Evolutionary conservation across 805 yeast species (phyloP).

Genomic region (Zygotorulaspora sp.): DNA sequence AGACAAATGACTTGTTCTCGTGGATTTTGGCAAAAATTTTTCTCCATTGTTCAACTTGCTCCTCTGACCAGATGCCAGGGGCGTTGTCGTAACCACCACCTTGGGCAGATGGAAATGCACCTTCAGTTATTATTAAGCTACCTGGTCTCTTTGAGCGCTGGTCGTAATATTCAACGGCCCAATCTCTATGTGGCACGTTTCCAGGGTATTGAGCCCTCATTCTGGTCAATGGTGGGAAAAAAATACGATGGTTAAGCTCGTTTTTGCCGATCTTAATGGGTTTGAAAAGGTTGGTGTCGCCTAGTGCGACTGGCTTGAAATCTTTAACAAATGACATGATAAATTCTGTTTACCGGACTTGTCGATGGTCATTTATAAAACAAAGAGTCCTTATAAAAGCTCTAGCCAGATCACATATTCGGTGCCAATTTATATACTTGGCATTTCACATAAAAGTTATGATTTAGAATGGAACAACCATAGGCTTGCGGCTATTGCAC

Average conservation of each 20-base stretch:
- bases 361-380: too few species aligned
- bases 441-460: too few species aligned
- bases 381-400: too few species aligned
- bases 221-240: constrained; percentile 45
- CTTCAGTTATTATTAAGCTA: constrained; percentile 57
- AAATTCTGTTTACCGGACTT: too few species aligned
- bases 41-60: constrained; percentile 49
- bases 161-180: constrained; percentile 49
- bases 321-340: constrained; percentile 24
- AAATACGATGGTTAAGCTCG: constrained; percentile 38
- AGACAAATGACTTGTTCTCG: constrained; percentile 42
- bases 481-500: too few species aligned
- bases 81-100: constrained; percentile 42
- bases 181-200: constrained; percentile 41
- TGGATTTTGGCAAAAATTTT: constrained; percentile 48
- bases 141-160: constrained; percentile 55
- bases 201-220: constrained; percentile 38
- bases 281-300: constrained; percentile 39
- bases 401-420: too few species aligned
- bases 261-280: constrained; percentile 43
- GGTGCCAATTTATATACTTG: too few species aligned
- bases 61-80: constrained; percentile 50
- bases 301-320: constrained; percentile 29
- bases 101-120: constrained; percentile 44
- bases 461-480: too few species aligned